phyloP scores from a whole-genome alignment of 306 rosid genomes.

The Quercus engelmannii region DNA sequence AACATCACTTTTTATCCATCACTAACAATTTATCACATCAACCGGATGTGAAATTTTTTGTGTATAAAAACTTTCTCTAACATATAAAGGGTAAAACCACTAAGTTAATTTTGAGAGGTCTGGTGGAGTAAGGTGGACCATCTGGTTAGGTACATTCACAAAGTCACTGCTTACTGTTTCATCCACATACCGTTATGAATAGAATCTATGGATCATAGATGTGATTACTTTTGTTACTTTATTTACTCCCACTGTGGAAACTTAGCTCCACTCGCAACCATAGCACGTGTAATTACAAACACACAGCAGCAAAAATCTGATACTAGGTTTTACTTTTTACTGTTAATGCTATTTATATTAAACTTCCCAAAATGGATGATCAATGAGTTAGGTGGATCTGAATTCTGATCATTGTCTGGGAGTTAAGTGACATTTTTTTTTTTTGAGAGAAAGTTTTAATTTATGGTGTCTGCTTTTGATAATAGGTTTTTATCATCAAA shows the following conservation, averaged over 20 bases:
- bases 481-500: too few relatives aligned
- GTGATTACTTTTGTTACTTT: not conserved
- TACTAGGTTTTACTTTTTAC: too few relatives aligned
- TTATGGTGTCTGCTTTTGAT: too few relatives aligned
- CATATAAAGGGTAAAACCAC: too few relatives aligned
- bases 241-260: not conserved
- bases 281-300: not conserved
- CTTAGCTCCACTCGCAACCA: not conserved
- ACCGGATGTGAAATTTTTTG: fast-evolving
- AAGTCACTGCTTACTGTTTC: not conserved
- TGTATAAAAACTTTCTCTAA: too few relatives aligned
- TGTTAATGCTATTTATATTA: not conserved
- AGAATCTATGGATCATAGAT: not conserved
- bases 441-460: too few relatives aligned
- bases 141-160: not conserved
- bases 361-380: not conserved
- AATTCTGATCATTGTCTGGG: too few relatives aligned
- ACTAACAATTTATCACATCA: too few relatives aligned
- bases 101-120: not conserved
- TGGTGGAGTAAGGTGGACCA: not conserved
- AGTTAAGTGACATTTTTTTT: too few relatives aligned
- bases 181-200: not conserved
- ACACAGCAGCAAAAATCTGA: not conserved
- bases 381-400: not conserved
- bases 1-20: too few relatives aligned